Percentiles rank a stretch among this genome's conserved stretches.
phyloP scores from a whole-genome alignment of 306 rosid genomes.

The Boehmeria nivea region DNA sequence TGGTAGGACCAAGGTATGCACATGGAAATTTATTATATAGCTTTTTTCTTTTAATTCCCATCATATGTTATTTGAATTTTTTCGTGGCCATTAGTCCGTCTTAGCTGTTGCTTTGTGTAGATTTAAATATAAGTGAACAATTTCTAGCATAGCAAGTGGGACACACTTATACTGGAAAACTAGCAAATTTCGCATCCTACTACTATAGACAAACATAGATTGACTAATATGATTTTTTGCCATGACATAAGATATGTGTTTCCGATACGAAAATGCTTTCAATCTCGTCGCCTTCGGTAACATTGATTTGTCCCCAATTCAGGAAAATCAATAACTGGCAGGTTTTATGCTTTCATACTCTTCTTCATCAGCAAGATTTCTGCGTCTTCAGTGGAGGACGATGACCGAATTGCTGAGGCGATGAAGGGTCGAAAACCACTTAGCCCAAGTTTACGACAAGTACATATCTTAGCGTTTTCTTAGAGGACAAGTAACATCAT shows the following conservation, averaged over 20 bases:
- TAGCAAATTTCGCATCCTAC: no score
- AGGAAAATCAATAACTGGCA: slow-evolving; percentile 14
- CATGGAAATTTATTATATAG: neutral
- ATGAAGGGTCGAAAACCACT: slow-evolving; percentile 13
- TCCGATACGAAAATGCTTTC: no score
- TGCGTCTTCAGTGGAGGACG: slow-evolving; percentile 3
- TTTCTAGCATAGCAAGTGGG: no score
- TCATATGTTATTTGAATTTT: neutral
- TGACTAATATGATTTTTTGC: no score
- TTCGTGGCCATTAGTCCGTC: no score
- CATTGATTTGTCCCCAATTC: slow-evolving; percentile 15
- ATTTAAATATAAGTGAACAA: no score
- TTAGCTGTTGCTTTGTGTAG: no score
- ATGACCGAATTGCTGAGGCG: slow-evolving; percentile 8
- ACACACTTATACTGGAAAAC: no score
- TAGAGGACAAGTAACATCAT: neutral
- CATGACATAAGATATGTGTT: no score
- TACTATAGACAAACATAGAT: no score
- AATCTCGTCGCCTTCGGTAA: no score
- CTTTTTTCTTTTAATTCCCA: neutral
- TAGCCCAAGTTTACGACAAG: no score
- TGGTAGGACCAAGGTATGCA: slow-evolving; percentile 19
- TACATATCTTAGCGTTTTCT: slow-evolving; percentile 13
- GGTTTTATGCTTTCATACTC: neutral
- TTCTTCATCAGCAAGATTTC: slow-evolving; percentile 13